A percentile compares a stretch with the other conserved stretches of the same genome.
phyloP scores from a whole-genome alignment of 2,329 filamentous ascomycete genomes.

The Hypoxylon sp. region DNA sequence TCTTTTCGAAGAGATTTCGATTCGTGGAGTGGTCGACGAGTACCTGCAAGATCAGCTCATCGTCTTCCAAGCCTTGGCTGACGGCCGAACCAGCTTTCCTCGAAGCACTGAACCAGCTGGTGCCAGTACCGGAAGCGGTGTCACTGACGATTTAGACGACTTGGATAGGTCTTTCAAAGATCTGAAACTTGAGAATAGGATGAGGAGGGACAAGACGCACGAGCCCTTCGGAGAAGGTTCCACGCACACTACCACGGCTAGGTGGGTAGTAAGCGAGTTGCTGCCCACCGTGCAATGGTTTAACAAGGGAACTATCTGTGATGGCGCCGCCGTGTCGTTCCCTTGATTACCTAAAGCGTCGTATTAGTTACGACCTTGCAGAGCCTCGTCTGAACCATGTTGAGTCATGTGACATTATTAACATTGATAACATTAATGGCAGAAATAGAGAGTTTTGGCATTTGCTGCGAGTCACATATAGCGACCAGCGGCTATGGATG shows the following conservation, averaged over 20 bases:
- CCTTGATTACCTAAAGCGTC: slow-evolving; percentile 5
- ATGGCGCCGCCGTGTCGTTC: slow-evolving; percentile 46
- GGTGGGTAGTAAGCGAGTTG: slow-evolving; percentile 69
- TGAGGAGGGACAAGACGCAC: slow-evolving; percentile 59
- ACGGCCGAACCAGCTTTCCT: slow-evolving; percentile 64
- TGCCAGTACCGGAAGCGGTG: slow-evolving; percentile 34
- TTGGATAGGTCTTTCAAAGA: slow-evolving; percentile 36
- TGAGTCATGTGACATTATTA: slow-evolving; percentile 24
- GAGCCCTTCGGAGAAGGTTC: slow-evolving; percentile 70
- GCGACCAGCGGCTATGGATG: not conserved
- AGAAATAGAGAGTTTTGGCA: not conserved
- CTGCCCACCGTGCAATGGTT: slow-evolving; percentile 64
- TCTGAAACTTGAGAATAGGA: slow-evolving; percentile 40
- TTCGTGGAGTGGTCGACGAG: slow-evolving; percentile 65
- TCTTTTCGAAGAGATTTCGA: slow-evolving; percentile 60
- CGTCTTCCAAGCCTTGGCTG: slow-evolving; percentile 70
- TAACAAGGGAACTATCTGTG: slow-evolving; percentile 31
- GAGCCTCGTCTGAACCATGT: slow-evolving; percentile 6
- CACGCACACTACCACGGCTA: slow-evolving; percentile 69
- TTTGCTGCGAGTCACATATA: not conserved
- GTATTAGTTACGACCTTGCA: slow-evolving; percentile 2
- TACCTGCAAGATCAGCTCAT: slow-evolving; percentile 73
- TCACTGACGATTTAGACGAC: slow-evolving; percentile 39
- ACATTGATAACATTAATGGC: not conserved
- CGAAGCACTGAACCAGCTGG: slow-evolving; percentile 46